Base-by-base conservation (phyloP, 1,284 basidiomycete species). In the Polyporus tsugae region DNA sequence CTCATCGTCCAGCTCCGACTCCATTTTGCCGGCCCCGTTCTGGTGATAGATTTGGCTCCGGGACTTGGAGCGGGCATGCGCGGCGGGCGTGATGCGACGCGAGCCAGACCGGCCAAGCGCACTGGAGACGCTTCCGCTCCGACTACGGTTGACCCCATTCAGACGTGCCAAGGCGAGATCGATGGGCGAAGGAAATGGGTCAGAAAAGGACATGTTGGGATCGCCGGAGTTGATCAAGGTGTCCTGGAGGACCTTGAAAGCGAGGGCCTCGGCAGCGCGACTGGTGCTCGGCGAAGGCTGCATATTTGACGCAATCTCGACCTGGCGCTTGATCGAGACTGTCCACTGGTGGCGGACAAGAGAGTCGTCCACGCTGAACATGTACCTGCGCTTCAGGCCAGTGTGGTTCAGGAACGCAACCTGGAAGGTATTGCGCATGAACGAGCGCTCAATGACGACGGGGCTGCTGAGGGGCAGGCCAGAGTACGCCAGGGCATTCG, bases 341-440 rank as follows among this genome's bases (percentile, higher is more conserved):
- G 86, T 87, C 94, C 95, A 97, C 71, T 91, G 88, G 69, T 91
- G 87, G 22, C 90, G 88, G 35, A 92, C 85, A 22, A 92, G 82
- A 0, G 90, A 85, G 74, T 95, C 93, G 62, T 92, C 88, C 53
- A 97, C 90, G 73, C 94, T 95, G 83, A 97, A 97, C 89, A 97
- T 95, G 81, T 98, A 98, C 77, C 91, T 90, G 72, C 95, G 87
- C 79, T 92, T 93, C 66, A 82, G 73, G 35, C 90, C 89, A 19
- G 83, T 78, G 72, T 92, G 91, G 73, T 92, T 92, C 55, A 87
- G 74, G 80, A 98, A 98, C 3, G 94, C 90, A 29, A 98, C 81
- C 77, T 97, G 94, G 84, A 98, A 63, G 0, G 95, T 97, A 77
- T 97, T 92, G 62, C 91, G 89, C 96, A 98, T 97, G 82, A 97